Evolutionary conservation across 176 grass and related monocot species (phyloP), one percentile per base, ranked within the genome.

Genomic region (Aegilops umbellulata): DNA sequence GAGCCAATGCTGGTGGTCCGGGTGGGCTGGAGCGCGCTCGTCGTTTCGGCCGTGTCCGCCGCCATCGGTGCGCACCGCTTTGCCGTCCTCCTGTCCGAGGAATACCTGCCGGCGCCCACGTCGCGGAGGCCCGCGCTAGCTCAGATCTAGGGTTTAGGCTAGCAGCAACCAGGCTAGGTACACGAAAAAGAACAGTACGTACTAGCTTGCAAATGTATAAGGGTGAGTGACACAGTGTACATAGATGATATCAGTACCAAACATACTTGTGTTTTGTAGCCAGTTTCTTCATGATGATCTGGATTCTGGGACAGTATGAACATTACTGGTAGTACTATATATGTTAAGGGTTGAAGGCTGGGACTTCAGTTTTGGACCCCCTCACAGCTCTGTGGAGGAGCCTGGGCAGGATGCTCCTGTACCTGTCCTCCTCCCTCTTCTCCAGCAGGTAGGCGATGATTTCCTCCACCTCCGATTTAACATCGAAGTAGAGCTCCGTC

Each of bases 341-440:
- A 55, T 58, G 55, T 88, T 83, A 95, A 8, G 90, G 93, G 65
- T 95, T 82, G 65, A 95, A 95, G 3, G 93, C 34, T 19, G 93
- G 90, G 27, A 95, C 66, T 78, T 92, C 24, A 20, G 44, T 64
- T 15, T 83, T 80, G 8, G 20, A 20, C 30, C 93, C 93, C 30
- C 85, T 64, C 32, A 47, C 65, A 72, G 79, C 79, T 69, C 85
- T 72, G 38, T 77, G 88, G n/a, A 92, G 1, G 47, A 87, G 69
- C 66, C 93, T 88, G 7, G 85, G 53, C 55, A 86, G 14, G 65
- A 95, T 74, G 73, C 65, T 84, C 72, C 93, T 88, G 83, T 88
- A 92, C 51, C 76, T 86, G 72, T 92, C 90, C 73, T 95, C 93
- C 70, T 81, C 71, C 69, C 93, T 92, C 80, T 90, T 95, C 71